These are phyloP conservation scores for Mikania micrantha DNA, from an alignment of 129 eudicot genomes.

Conservation along the genomic window DNA sequence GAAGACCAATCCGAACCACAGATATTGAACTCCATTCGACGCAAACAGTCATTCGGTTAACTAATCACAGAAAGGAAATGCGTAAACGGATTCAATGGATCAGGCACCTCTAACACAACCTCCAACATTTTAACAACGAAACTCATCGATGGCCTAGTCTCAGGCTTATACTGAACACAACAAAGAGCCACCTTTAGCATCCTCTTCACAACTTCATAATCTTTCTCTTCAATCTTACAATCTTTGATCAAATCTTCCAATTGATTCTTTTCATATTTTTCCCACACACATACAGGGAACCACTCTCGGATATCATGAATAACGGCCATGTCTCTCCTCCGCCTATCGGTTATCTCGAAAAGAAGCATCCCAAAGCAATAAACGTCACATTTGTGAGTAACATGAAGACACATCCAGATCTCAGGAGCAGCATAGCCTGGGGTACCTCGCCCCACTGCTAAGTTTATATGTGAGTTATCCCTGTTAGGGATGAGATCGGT, in stretches of 20 bases:
- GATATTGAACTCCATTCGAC: not conserved
- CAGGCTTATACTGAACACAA: too few relatives aligned
- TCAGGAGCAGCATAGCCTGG: too few relatives aligned
- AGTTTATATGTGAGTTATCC: too few relatives aligned
- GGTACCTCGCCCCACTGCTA: too few relatives aligned
- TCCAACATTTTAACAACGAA: constrained; percentile 37
- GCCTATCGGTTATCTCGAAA: constrained; percentile 20
- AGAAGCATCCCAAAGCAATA: too few relatives aligned
- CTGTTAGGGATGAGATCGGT: too few relatives aligned
- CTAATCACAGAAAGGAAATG: not conserved
- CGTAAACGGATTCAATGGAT: constrained; percentile 1
- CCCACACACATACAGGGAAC: too few relatives aligned
- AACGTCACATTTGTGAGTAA: constrained; percentile 29
- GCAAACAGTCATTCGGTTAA: not conserved
- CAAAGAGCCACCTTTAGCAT: constrained; percentile 23
- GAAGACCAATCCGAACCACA: constrained; percentile 13
- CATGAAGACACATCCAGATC: constrained; percentile 15
- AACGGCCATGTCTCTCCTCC: constrained; percentile 15
- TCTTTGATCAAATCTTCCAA: constrained; percentile 7
- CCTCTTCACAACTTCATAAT: constrained; percentile 17
- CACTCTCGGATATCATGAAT: constrained; percentile 24
- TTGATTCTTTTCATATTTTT: constrained; percentile 16
- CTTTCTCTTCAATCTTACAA: constrained; percentile 19
- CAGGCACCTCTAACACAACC: constrained; percentile 24
- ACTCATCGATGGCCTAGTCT: too few relatives aligned